Evolutionary conservation across 139 green algal species (phyloP).

Genomic region (Picochlorum sp.): DNA sequence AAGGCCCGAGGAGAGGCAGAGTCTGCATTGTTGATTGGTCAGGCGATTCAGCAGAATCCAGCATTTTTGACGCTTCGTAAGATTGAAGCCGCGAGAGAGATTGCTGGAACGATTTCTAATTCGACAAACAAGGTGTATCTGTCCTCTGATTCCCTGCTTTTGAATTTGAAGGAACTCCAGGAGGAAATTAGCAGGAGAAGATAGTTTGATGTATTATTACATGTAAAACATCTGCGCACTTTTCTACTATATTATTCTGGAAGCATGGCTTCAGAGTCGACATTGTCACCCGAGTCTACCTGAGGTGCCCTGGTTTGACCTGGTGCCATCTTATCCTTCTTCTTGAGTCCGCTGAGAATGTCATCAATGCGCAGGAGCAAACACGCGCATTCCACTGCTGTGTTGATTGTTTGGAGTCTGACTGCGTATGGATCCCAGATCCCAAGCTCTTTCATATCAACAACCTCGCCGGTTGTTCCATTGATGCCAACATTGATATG

Average conservation of each 20-base stretch:
- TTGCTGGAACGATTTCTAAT: conserved; percentile 74
- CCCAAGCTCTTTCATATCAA: conserved; percentile 90
- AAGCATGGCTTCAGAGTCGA: conserved; percentile 70
- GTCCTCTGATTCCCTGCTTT: conserved; percentile 79
- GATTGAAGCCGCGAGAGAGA: conserved; percentile 92
- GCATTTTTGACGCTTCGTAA: conserved; percentile 85
- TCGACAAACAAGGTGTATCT: conserved; percentile 89
- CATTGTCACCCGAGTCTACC: conserved; percentile 51
- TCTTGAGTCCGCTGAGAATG: conserved; percentile 88
- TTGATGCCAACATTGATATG: conserved; percentile 78
- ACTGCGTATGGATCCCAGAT: conserved; percentile 96
- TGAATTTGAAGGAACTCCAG: conserved; percentile 65
- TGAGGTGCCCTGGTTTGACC: conserved; percentile 30
- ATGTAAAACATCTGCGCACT: not conserved
- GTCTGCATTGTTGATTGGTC: conserved; percentile 86
- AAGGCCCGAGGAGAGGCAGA: conserved; percentile 82
- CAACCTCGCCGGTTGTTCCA: conserved; percentile 64
- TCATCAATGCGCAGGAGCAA: conserved; percentile 99
- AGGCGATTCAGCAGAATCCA: conserved; percentile 80
- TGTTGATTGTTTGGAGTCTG: conserved; percentile 95
- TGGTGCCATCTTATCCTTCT: conserved; percentile 35
- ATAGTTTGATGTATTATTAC: not conserved
- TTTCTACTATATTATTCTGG: conserved; percentile 37
- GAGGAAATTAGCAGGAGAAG: not conserved
- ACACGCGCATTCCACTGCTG: conserved; percentile 76